Conservation (phyloP, 768 basidiomycete genomes). For the Cystofilobasidium bisporidii region DNA sequence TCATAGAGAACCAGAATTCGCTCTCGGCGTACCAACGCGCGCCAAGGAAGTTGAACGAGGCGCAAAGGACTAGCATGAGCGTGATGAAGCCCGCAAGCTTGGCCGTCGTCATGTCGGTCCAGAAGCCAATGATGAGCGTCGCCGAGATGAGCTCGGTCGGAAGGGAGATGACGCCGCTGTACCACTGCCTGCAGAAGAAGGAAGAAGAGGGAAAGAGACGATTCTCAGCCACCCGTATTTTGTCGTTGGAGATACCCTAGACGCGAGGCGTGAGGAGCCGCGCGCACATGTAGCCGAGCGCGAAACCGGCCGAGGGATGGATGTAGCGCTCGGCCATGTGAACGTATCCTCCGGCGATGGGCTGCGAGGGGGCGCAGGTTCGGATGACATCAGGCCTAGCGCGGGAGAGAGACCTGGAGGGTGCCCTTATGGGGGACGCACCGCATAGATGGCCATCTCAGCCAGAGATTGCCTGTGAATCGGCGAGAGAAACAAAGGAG, state of each 20-base stretch:
- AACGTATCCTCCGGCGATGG: conserved; percentile 51
- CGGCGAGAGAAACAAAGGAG: no score
- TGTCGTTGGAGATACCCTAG: no score
- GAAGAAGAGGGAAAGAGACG: no score
- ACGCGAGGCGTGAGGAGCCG: no score
- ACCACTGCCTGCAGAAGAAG: conserved; percentile 34
- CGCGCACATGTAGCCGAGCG: conserved; percentile 21
- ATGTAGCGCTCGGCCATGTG: conserved; percentile 26
- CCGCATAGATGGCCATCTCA: conserved; percentile 48
- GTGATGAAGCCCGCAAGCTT: conserved; percentile 27
- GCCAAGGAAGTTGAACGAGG: conserved; percentile 22
- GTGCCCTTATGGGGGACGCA: neutral
- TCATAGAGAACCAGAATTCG: conserved; percentile 35
- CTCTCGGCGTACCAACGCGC: conserved; percentile 31
- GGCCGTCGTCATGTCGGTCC: conserved; percentile 44
- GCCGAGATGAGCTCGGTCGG: conserved; percentile 41
- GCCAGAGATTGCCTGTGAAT: conserved; percentile 55
- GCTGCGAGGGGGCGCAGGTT: conserved; percentile 31
- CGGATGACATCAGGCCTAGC: neutral
- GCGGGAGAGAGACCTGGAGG: neutral
- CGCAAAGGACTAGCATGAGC: neutral
- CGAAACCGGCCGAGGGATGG: conserved; percentile 39
- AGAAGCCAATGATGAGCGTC: conserved; percentile 41
- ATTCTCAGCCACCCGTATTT: no score
- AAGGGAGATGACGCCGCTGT: conserved; percentile 43